phyloP scores from a whole-genome alignment of 805 yeast species.

The Metschnikowia henanensis region DNA sequence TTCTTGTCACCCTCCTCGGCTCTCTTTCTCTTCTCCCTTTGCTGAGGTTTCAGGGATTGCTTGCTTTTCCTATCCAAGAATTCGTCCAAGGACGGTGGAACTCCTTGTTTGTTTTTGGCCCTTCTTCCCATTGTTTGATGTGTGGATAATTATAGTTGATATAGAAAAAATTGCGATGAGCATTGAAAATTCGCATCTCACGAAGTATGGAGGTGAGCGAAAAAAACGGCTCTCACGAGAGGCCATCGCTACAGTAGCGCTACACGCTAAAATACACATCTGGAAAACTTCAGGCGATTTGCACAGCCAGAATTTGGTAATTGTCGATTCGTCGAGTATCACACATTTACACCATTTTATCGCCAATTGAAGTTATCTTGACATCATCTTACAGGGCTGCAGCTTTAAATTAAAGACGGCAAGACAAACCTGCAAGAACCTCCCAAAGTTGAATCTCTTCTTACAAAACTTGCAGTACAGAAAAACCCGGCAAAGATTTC shows the following conservation, averaged over 20 bases:
- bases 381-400: too few relatives aligned
- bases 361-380: too few relatives aligned
- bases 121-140: conserved; percentile 76
- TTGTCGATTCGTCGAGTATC: too few relatives aligned
- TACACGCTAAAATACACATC: too few relatives aligned
- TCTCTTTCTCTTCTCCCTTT: conserved; percentile 29
- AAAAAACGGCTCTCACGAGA: conserved; percentile 3
- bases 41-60: conserved; percentile 30
- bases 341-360: too few relatives aligned
- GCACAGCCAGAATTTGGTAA: too few relatives aligned
- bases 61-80: conserved; percentile 47
- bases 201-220: conserved; percentile 9
- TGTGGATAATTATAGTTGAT: conserved; percentile 5
- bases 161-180: conserved; percentile 20
- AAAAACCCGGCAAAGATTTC: neutral
- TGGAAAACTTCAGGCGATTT: too few relatives aligned
- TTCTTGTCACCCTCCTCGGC: conserved; percentile 18
- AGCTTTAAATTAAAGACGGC: too few relatives aligned
- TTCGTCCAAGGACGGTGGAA: conserved; percentile 88
- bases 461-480: too few relatives aligned
- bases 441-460: too few relatives aligned
- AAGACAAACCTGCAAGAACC: too few relatives aligned
- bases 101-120: conserved; percentile 89
- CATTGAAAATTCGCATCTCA: conserved; percentile 17
- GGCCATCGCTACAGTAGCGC: too few relatives aligned